Base-by-base conservation (phyloP, 179 eudicot genomes). In the Carnegiea gigantea region DNA sequence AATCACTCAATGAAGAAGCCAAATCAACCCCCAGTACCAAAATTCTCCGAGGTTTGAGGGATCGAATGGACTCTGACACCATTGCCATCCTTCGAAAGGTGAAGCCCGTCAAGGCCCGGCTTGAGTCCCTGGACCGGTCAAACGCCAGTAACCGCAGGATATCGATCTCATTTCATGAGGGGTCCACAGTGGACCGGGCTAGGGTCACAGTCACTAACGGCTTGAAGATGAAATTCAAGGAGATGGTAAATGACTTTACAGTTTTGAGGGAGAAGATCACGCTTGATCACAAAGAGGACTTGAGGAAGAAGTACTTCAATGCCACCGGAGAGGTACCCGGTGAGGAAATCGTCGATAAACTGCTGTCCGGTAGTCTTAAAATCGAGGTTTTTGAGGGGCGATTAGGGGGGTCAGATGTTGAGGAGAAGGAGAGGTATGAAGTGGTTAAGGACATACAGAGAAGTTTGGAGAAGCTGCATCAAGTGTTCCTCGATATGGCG, bases 401-500 rank as follows among this genome's bases (percentile, higher is more conserved):
- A 57, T 33, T 85, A 44, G 82, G 73, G 26, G 89, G 81, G 1
- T 2, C 83, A 62, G 83, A 78, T 54, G 71, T 76, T 84, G 92
- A 87, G 85, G 89, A 84, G 21, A 83, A 82, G 33, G 90, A 89
- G 76, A 91, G 94, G 84, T 82, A 91, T 84, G 94, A 89, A 70
- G 92, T 88, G 44, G 91, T 87, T 13, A 82, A 74, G 85, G 93
- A 91, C 64, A 89, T 92, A 40, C 88, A 89, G 85, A 90, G 83
- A 64, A 92, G 97, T 40, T 82, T 92, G 88, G 86, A 81, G 74
- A 86, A 85, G 82, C 73, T 92, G 46, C 97, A 92, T 83, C 94
- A 92, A 70, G 90, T 92, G 30, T 92, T 92, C 84, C 93, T 92
- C 57, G 93, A 92, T 65, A 90, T 92, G 94, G 93, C 94, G 46